A percentile compares a stretch with the other conserved stretches of the same genome.
Evolutionary conservation across 345 rosid genomes (phyloP).

Genomic region (Kernera saxatilis): DNA sequence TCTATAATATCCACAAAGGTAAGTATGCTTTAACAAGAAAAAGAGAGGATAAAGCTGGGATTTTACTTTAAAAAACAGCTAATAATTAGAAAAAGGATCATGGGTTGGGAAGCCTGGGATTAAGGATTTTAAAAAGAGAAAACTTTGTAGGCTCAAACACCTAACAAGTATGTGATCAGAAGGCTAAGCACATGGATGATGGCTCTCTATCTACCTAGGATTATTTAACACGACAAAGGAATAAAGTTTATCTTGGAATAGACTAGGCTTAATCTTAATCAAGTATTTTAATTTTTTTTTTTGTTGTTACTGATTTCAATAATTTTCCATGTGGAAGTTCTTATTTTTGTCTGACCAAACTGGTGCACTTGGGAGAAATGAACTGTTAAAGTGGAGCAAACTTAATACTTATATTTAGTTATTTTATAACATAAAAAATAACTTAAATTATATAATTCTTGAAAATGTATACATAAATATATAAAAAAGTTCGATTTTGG

Average conservation of each 20-base stretch:
- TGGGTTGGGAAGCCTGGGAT: neutral
- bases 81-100: neutral
- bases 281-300: neutral
- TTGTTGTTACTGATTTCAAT: neutral
- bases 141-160: conserved; percentile 15
- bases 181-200: conserved; percentile 24
- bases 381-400: neutral
- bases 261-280: neutral
- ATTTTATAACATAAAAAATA: no score
- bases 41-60: neutral
- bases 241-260: neutral
- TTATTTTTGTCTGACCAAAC: conserved; percentile 1
- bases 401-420: no score
- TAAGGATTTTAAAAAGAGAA: neutral
- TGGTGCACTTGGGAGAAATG: neutral
- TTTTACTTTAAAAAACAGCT: neutral
- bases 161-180: conserved; percentile 12
- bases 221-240: neutral
- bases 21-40: neutral
- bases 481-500: no score
- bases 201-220: neutral
- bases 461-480: no score
- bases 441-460: no score
- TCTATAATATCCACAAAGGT: neutral
- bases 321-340: neutral